A percentile compares a stretch with the other conserved stretches of the same genome.
Conservation (phyloP, 805 yeast species). For the Candida khao-thaluensis region DNA sequence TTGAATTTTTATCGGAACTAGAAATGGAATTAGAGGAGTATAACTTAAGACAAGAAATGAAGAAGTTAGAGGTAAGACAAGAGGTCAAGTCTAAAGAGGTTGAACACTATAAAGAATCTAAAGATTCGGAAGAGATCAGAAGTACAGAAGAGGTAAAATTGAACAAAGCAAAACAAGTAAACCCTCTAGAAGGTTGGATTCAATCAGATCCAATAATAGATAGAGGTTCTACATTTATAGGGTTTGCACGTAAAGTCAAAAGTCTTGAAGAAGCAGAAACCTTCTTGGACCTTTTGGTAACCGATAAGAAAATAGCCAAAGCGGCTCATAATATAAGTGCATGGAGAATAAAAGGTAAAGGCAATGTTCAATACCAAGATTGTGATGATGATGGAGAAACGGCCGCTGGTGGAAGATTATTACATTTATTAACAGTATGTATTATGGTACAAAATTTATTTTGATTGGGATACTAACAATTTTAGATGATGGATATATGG, state of each 20-base stretch:
- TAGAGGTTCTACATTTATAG: slow-evolving; percentile 83
- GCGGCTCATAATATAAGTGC: slow-evolving; percentile 85
- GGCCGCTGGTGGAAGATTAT: slow-evolving; percentile 88
- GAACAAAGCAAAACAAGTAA: slow-evolving; percentile 15
- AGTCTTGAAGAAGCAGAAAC: slow-evolving; percentile 67
- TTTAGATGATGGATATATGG: slow-evolving; percentile 71
- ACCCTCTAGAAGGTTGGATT: slow-evolving; percentile 71
- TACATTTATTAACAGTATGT: slow-evolving; percentile 68
- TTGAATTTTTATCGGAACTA: slow-evolving; percentile 71
- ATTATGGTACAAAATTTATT: neutral
- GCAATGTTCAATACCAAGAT: slow-evolving; percentile 67
- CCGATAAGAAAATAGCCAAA: slow-evolving; percentile 63
- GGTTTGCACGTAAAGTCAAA: slow-evolving; percentile 60
- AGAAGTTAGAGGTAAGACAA: slow-evolving; percentile 8
- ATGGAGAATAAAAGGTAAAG: slow-evolving; percentile 66
- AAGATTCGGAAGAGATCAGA: too few species aligned
- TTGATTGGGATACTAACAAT: slow-evolving; percentile 12
- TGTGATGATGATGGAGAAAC: slow-evolving; percentile 97
- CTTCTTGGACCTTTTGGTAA: slow-evolving; percentile 49
- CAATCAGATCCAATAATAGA: slow-evolving; percentile 77
- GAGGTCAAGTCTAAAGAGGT: neutral
- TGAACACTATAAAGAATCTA: neutral
- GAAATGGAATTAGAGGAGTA: slow-evolving; percentile 46
- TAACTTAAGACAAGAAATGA: slow-evolving; percentile 26
- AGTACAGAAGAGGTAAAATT: neutral